Conservation (phyloP, 1,284 basidiomycete species). For the Cutaneotrichosporon arboriforme region DNA sequence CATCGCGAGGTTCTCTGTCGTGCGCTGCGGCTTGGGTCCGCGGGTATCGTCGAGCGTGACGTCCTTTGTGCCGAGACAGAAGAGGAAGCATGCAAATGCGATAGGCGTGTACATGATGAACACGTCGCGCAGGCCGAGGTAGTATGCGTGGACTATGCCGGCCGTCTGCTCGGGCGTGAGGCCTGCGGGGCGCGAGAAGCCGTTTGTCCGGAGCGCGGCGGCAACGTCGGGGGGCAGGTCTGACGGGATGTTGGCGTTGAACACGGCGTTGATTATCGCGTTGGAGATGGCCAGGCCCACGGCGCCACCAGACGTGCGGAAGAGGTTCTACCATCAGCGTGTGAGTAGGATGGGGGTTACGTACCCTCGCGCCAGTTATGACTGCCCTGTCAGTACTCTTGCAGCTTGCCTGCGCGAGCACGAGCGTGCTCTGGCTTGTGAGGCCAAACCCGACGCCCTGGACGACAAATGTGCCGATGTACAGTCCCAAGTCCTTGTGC, state of each 20-base stretch:
- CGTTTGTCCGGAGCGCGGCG: neutral
- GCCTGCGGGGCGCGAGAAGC: neutral
- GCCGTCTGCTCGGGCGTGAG: neutral
- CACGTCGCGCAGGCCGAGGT: slow-evolving; percentile 18
- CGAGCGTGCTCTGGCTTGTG: slow-evolving; percentile 32
- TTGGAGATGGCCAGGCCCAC: slow-evolving; percentile 26
- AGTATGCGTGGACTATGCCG: slow-evolving; percentile 7
- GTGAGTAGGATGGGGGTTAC: neutral
- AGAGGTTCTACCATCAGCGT: slow-evolving; percentile 7
- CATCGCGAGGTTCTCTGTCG: neutral
- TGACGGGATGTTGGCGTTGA: slow-evolving; percentile 14
- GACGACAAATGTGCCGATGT: slow-evolving; percentile 22
- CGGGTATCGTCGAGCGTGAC: neutral
- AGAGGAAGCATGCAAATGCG: slow-evolving; percentile 2
- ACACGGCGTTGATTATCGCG: slow-evolving; percentile 23
- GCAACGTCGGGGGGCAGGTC: slow-evolving; percentile 1
- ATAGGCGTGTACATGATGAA: slow-evolving; percentile 21
- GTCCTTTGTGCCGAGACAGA: slow-evolving; percentile 1
- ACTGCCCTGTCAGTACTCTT: slow-evolving; percentile 26
- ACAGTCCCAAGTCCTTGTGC: slow-evolving; percentile 15
- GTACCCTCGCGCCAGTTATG: slow-evolving; percentile 29
- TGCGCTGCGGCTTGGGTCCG: neutral
- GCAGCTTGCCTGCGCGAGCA: slow-evolving; percentile 31
- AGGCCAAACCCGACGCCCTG: slow-evolving; percentile 35
- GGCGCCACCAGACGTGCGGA: slow-evolving; percentile 21